Evolutionary conservation across 345 rosid species (phyloP).

Genomic region (Garcia nutans): DNA sequence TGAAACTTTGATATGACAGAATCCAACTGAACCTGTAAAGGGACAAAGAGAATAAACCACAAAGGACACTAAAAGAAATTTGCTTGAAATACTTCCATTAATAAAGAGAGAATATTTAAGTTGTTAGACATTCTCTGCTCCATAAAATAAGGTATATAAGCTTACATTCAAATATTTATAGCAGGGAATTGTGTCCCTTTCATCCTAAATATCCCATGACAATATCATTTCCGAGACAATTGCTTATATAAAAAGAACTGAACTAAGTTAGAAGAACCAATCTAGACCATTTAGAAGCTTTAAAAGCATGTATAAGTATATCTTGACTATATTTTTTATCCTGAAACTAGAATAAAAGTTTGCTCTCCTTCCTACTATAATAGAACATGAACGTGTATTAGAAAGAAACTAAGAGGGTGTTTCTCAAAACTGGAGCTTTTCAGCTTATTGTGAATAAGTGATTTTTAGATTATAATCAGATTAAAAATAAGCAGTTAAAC

Average conservation of each 20-base stretch:
- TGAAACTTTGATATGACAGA: slow-evolving; percentile 63
- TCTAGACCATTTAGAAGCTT: not conserved
- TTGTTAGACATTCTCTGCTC: not conserved
- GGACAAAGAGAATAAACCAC: slow-evolving; percentile 15
- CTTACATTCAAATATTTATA: not conserved
- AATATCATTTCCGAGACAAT: not conserved
- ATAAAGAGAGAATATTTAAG: not conserved
- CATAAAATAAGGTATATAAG: not conserved
- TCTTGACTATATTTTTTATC: not conserved
- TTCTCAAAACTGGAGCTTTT: too few species aligned
- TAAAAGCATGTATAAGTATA: not conserved
- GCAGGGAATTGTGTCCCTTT: not conserved
- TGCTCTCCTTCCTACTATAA: not conserved
- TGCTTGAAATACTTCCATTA: not conserved
- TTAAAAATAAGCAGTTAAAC: too few species aligned
- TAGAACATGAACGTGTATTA: not conserved
- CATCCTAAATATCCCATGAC: not conserved
- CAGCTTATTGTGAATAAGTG: too few species aligned
- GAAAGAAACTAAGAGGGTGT: not conserved
- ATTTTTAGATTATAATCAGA: too few species aligned
- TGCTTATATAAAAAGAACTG: not conserved
- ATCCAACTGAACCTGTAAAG: slow-evolving; percentile 65
- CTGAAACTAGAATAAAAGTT: not conserved
- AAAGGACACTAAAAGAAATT: not conserved
- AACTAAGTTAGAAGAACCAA: not conserved